A percentile compares a stretch with the other conserved stretches of the same genome.
phyloP scores from a whole-genome alignment of 805 yeast genomes.

The Aciculoconidium aculeatum region DNA sequence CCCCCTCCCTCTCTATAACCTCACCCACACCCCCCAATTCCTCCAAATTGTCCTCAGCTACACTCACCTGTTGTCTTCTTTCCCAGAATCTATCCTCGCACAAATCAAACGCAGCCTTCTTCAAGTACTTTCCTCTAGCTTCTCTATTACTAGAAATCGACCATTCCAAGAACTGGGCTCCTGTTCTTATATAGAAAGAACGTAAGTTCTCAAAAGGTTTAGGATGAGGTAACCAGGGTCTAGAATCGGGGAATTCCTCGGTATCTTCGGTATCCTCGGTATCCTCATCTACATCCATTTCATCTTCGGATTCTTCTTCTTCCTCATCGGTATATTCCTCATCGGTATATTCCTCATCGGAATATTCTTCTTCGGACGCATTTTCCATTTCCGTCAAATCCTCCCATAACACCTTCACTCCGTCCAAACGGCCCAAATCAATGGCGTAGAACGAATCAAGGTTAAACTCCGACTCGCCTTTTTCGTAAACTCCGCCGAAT shows the following conservation, averaged over 20 bases:
- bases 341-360: slow-evolving; percentile 60
- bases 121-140: slow-evolving; percentile 83
- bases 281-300: slow-evolving; percentile 52
- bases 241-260: slow-evolving; percentile 76
- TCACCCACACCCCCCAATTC: slow-evolving; percentile 90
- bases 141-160: slow-evolving; percentile 81
- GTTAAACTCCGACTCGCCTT: slow-evolving; percentile 77
- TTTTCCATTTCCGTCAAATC: slow-evolving; percentile 55
- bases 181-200: slow-evolving; percentile 79
- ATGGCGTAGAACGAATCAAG: slow-evolving; percentile 83
- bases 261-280: slow-evolving; percentile 54
- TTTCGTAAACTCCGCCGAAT: slow-evolving; percentile 87
- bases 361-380: slow-evolving; percentile 48
- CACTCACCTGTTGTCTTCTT: slow-evolving; percentile 86
- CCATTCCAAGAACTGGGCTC: slow-evolving; percentile 87
- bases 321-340: slow-evolving; percentile 35
- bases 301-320: slow-evolving; percentile 66
- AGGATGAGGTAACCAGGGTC: slow-evolving; percentile 98
- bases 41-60: slow-evolving; percentile 83
- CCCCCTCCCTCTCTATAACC: slow-evolving; percentile 66
- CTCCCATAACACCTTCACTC: slow-evolving; percentile 87
- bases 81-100: slow-evolving; percentile 99
- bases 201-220: slow-evolving; percentile 84
- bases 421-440: slow-evolving; percentile 82
- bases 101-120: slow-evolving; percentile 82